Base-by-base conservation (phyloP, 2,329 filamentous ascomycete genomes). In the Colletotrichum sp. region DNA sequence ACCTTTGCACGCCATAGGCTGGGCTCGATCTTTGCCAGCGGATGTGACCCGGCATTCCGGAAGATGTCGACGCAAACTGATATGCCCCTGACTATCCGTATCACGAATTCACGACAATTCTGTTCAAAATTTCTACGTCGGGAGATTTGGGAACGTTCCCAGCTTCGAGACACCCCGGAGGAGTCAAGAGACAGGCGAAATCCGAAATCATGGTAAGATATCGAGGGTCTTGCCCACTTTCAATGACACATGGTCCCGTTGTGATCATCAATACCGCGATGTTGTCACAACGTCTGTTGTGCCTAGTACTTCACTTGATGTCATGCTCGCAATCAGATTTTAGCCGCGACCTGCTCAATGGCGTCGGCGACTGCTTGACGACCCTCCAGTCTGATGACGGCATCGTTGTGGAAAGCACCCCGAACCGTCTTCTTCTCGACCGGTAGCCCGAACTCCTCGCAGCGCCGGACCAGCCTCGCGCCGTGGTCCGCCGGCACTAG, bases 391-490 rank as follows among this genome's bases (percentile, higher is more conserved):
- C 85, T 84, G 60, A 88, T 85, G 81, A 90, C 88, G 65, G 88
- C 87, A 79, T 92, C 90, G 75, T 90, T 92, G 81, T 93, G 91
- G 79, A 90, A 89, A 49, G 91, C 90, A 59, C 86, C 84, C 8
- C 81, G 81, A 39, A 92, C 85, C 32, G 84, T 84, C 68, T 83
- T 84, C 77, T 84, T 87, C 77, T 87, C 84, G 21, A 89, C 87
- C 15, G 82, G 81, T 21, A 93, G 74, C 1, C 86, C 86, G 26
- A 91, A 81, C 24, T 89, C 85, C 72, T 82, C 75, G 78, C 90
- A 92, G 70, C 87, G 85, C 74, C 85, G 82, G 68, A 87, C 83
- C 8, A 92, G 83, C 65, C 83, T 80, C 39, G 86, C 82, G 15
- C 86, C 88, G 71, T 92, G 90, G 60, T 87, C 84, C 28, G 84